Percentiles rank a stretch among this genome's conserved stretches.
These are phyloP conservation scores for Trematosphaeria pertusa DNA, from an alignment of 2,329 filamentous ascomycete species.

Conservation along the genomic window DNA sequence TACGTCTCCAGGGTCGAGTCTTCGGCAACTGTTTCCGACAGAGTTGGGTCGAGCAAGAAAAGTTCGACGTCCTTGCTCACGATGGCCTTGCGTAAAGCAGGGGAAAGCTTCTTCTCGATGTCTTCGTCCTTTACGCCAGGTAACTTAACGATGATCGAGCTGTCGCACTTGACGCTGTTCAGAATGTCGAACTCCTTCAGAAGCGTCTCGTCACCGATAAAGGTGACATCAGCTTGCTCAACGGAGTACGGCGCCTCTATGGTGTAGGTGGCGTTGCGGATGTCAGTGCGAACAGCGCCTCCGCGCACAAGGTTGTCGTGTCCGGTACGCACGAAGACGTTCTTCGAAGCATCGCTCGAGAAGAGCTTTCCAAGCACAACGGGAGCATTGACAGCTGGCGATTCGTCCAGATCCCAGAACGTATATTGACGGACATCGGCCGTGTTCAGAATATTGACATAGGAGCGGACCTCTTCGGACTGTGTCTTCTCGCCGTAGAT, in stretches of 20 bases:
- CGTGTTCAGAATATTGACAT: slow-evolving; percentile 60
- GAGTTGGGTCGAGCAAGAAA: slow-evolving; percentile 75
- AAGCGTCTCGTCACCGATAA: slow-evolving; percentile 80
- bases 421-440: slow-evolving; percentile 78
- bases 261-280: slow-evolving; percentile 81
- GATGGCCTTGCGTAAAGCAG: slow-evolving; percentile 72
- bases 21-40: slow-evolving; percentile 71
- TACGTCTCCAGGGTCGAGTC: slow-evolving; percentile 68
- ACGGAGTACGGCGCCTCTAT: slow-evolving; percentile 86
- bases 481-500: slow-evolving; percentile 51
- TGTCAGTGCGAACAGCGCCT: slow-evolving; percentile 81
- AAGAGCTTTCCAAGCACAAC: slow-evolving; percentile 66
- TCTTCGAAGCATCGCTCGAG: slow-evolving; percentile 65
- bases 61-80: slow-evolving; percentile 74
- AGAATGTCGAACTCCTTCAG: slow-evolving; percentile 79
- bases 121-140: slow-evolving; percentile 86
- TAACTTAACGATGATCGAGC: slow-evolving; percentile 77
- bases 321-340: slow-evolving; percentile 65
- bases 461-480: slow-evolving; percentile 51
- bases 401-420: slow-evolving; percentile 91
- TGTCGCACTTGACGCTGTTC: slow-evolving; percentile 71
- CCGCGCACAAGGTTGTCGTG: slow-evolving; percentile 73
- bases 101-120: slow-evolving; percentile 82
- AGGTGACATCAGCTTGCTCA: slow-evolving; percentile 77
- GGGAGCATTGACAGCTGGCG: slow-evolving; percentile 70